These are phyloP conservation scores for Cyclotella baltica DNA, from an alignment of 108 stramenopile genomes.

Conservation along the genomic window DNA sequence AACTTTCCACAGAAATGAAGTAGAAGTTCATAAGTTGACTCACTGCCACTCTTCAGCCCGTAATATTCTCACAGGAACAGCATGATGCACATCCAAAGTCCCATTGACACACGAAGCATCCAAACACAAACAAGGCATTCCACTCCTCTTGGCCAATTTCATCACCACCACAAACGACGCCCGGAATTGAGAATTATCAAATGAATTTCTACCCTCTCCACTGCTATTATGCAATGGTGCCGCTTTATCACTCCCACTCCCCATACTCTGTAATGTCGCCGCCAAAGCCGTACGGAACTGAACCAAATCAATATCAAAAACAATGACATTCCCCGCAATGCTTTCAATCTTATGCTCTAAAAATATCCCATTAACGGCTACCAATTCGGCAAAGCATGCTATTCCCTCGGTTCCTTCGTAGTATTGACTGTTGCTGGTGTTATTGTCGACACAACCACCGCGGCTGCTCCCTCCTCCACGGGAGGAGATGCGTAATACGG, in stretches of 20 bases:
- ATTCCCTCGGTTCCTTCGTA: slow-evolving; percentile 67
- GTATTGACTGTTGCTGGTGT: slow-evolving; percentile 26
- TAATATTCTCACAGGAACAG: slow-evolving; percentile 85
- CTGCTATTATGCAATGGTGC: slow-evolving; percentile 51
- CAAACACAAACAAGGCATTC: slow-evolving; percentile 82
- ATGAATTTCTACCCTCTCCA: slow-evolving; percentile 29
- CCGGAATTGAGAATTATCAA: slow-evolving; percentile 11
- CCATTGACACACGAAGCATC: slow-evolving; percentile 71
- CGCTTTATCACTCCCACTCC: slow-evolving; percentile 26
- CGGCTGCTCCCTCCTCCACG: slow-evolving; percentile 46
- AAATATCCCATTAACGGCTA: slow-evolving; percentile 67
- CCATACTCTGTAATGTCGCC: slow-evolving; percentile 60
- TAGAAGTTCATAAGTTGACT: no score
- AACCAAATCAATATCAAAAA: slow-evolving; percentile 84
- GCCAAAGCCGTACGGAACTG: slow-evolving; percentile 79
- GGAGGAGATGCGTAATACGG: slow-evolving; percentile 67
- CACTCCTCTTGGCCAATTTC: slow-evolving; percentile 87
- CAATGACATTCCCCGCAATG: slow-evolving; percentile 83
- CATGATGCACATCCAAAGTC: slow-evolving; percentile 83
- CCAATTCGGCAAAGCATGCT: slow-evolving; percentile 81
- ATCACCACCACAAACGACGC: slow-evolving; percentile 55
- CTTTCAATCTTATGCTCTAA: slow-evolving; percentile 86
- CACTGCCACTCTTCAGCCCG: slow-evolving; percentile 78
- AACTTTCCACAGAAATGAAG: not conserved
- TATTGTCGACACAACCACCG: no score